Base-by-base conservation (phyloP, 768 basidiomycete species). In the Mrakia blollopis region DNA sequence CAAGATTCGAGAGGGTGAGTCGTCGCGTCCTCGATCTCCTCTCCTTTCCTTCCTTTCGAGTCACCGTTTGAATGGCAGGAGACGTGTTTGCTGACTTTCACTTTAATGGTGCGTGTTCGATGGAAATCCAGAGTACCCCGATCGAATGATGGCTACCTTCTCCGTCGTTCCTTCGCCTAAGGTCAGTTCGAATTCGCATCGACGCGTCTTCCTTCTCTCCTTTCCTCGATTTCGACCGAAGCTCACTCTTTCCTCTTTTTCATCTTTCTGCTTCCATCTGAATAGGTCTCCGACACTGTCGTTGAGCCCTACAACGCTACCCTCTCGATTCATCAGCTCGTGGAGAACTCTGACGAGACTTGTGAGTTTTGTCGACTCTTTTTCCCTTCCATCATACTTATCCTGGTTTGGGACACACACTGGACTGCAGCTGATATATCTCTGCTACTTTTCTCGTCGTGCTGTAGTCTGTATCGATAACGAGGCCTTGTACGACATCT, bases 301-400 rank as follows among this genome's bases (percentile, higher is more conserved):
- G 95, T 98, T 80, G 96, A 98, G 91, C 96, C 97, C 3, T 99
- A 98, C 89, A 98, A 98, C 85, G 97, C 96, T 47, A 97, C 94
- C 6, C 91, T 98, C 73, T 76, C 75, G 13, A 94, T 98, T 16
- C 96, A 98, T 84, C 97, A 98, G 86, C 90, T 98, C 61, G 97
- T 98, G 72, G 97, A 98, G 86, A 98, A 98, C 88, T 98, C 96
- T 50, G 96, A 98, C 83, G 94, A 97, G 86, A 98, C 97, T 25
- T 98, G 57, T 57, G 57, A 57, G 57, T 57, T 13, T 13, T 10
- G 25, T 28, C 25, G 1, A 25, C 23, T 57, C 57, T 25, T 10
- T n/a, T 1, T 54, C 54, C n/a, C 18, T 54, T 54, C 52, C 21
- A 21, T 21, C 52, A 16, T 13, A 21, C 52, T 54, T 1, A n/a